Percentiles rank a stretch among this genome's conserved stretches.
phyloP scores from a whole-genome alignment of 1,284 basidiomycete genomes.

The Trichosporon sp. region DNA sequence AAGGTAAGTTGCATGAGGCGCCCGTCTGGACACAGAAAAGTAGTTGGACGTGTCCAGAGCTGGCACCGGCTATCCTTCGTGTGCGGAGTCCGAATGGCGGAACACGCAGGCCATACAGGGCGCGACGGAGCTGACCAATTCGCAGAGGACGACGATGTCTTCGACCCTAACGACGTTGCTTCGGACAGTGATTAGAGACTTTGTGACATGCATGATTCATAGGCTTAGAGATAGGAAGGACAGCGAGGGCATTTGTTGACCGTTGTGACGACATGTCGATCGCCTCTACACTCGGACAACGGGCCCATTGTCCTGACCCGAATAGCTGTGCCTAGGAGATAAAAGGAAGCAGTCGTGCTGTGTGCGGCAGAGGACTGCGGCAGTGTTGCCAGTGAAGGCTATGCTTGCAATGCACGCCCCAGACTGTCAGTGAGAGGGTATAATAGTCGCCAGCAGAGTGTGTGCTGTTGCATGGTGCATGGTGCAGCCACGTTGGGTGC shows the following conservation, averaged over 20 bases:
- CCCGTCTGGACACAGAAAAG: no score
- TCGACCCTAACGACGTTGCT: constrained; percentile 46
- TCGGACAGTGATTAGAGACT: constrained; percentile 38
- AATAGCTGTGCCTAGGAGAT: neutral
- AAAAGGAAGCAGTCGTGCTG: neutral
- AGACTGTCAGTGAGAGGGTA: no score
- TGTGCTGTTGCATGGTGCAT: neutral
- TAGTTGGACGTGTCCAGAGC: no score
- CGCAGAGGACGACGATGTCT: constrained; percentile 37
- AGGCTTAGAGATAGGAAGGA: neutral
- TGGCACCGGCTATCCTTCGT: no score
- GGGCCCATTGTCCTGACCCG: neutral
- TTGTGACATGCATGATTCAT: constrained; percentile 1
- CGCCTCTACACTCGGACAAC: neutral
- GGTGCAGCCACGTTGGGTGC: neutral
- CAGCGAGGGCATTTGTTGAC: neutral
- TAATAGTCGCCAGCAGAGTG: neutral
- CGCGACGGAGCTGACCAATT: neutral
- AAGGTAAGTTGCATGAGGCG: constrained; percentile 31
- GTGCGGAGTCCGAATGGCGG: neutral
- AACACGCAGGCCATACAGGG: neutral
- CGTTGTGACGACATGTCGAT: neutral
- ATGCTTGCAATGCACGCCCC: neutral
- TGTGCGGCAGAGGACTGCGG: neutral
- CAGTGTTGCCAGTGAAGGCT: neutral